These are phyloP conservation scores for Cucurbita argyrosperma DNA, from an alignment of 306 rosid genomes.

Conservation along the genomic window DNA sequence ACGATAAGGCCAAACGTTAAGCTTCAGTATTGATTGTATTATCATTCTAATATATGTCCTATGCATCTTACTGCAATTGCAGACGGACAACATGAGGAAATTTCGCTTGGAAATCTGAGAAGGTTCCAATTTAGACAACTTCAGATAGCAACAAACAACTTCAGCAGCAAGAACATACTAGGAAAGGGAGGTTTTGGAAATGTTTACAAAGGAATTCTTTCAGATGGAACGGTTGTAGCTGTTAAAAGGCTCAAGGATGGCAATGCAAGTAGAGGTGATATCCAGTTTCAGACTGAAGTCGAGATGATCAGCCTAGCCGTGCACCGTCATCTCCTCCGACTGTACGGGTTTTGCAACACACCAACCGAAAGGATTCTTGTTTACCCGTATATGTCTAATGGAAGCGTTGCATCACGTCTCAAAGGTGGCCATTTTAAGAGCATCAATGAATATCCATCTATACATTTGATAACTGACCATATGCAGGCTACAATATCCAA, in stretches of 20 bases:
- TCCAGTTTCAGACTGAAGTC: constrained; percentile 92
- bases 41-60: neutral
- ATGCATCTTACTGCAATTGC: neutral
- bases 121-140: constrained; percentile 80
- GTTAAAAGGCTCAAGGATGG: constrained; percentile 94
- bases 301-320: constrained; percentile 97
- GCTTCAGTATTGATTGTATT: neutral
- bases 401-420: constrained; percentile 89
- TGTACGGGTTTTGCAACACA: constrained; percentile 74
- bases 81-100: constrained; percentile 69
- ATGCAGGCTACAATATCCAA: neutral
- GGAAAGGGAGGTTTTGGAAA: constrained; percentile 91
- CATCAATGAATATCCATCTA: neutral
- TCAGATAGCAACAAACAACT: constrained; percentile 71
- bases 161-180: constrained; percentile 72
- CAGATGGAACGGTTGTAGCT: constrained; percentile 69
- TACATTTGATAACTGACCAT: neutral
- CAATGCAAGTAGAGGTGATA: constrained; percentile 62
- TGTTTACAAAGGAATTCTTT: constrained; percentile 81
- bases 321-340: constrained; percentile 71
- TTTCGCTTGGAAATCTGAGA: constrained; percentile 80
- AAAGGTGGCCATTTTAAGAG: constrained; percentile 30
- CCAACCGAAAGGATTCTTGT: constrained; percentile 71
- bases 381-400: constrained; percentile 89
- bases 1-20: neutral